Base-by-base conservation (phyloP, 768 basidiomycete species). In the Lactarius vividus region DNA sequence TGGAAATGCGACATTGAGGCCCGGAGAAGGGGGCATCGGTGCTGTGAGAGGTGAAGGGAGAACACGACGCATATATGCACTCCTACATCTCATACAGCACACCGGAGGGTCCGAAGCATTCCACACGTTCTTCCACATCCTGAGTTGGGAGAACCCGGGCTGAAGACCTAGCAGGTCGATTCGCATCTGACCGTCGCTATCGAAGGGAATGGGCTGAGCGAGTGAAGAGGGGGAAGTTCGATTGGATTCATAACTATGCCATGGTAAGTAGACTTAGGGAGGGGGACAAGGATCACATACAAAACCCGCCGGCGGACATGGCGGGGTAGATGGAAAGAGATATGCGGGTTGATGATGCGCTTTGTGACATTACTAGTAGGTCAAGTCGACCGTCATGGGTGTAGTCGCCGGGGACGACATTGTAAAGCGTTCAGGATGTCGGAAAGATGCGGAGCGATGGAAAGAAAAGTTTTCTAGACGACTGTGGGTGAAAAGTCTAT, bases 341-440 rank as follows among this genome's bases (percentile, higher is more conserved):
- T 40, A 93, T 75, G 62, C 83, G 84, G 67, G 72, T 80, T 59
- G 70, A 79, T 52, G 71, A 79, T 58, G 73, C 75, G 68, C 82
- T 81, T 62, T 86, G 80, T 52, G 88, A 85, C 91, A 98, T 94
- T 55, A 98, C 85, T 1, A 98, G 84, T 1, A 97, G 73, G 76
- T 98, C 97, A 4, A 98, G 82, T 71, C 85, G 88, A 35, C 97
- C 97, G 63, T 94, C 90, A 73, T 94, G 91, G 29, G 95, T 91
- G 73, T 91, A 97, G 77, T 99, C 97, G 26, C 92, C 93, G 0
- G 96, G 95, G 11, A 98, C 84, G 59, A 96, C 88, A 73, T 97
- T 97, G 66, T 84, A 78, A 26, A 97, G 35, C 79, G 80, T 31
- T 74, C 69, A 8, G 83, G 75, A 77, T 91, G 88, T 59, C 76